Evolutionary conservation across 169 alveolate species (phyloP), one percentile per base, ranked within the genome.

Genomic region (Plasmodium relictum): DNA sequence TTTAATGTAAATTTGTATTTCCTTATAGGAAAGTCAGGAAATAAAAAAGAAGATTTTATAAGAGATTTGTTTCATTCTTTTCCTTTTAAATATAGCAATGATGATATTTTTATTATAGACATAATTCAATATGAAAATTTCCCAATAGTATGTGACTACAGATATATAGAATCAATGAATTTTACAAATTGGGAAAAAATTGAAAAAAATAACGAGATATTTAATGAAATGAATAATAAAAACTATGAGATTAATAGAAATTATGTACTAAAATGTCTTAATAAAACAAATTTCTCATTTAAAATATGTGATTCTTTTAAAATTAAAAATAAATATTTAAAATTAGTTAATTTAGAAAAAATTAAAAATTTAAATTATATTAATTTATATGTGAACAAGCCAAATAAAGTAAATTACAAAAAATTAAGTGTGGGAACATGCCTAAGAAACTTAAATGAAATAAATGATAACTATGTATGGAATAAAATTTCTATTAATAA

Each of bases 1-100:
- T 65, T 80, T 69, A 80, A 80, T 31, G 65, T 12, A 5, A 80
- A 80, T 80, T 66, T 80, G 44, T 59, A 80, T 42, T 66, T 80
- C 24, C 24, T 80, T 58, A 14, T 20, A 8, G 89, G 89, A n/a
- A 80, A 66, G 39, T 24, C 50, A 37, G 89, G 89, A 10, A 80
- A 70, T 56, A 48, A 65, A 44, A 80, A 66, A 69, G 56, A 9
- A 9, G 16, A 31, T 12, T 80, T 80, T 50, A 31, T 80, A 52
- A 69, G 50, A 5, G 63, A 80, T 37, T 0, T 80, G 24, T 80
- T 80, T 66, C 20, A 0, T 0, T 52, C 89, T 12, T 80, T 80
- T 54, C 89, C 89, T 18, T 80, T 80, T 44, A 10, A 50, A 6
- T 80, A 80, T 54, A 6, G 62, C 0, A 65, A 58, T 80, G 89